Evolutionary conservation across 2,329 filamentous ascomycete genomes (phyloP).

Genomic region (Pseudogymnoascus sp.): DNA sequence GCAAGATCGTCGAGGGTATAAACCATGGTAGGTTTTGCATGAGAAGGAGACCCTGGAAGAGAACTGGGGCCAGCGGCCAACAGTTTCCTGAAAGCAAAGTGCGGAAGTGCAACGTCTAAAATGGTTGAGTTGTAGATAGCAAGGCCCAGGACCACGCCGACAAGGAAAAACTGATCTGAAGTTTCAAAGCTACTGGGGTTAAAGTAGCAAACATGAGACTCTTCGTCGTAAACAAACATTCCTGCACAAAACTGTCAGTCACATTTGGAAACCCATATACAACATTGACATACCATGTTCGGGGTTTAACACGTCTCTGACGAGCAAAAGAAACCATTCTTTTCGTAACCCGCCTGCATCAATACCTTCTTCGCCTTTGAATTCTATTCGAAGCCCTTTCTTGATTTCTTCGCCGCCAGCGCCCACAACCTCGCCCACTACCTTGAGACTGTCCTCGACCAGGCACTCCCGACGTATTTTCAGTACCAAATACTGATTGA

Average conservation of each 20-base stretch:
- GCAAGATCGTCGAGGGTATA: conserved; percentile 77
- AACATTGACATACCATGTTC: conserved; percentile 60
- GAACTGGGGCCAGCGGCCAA: conserved; percentile 66
- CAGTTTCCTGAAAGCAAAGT: conserved; percentile 83
- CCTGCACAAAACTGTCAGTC: conserved; percentile 40
- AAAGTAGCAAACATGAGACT: conserved; percentile 87
- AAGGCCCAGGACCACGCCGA: conserved; percentile 78
- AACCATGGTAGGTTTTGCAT: conserved; percentile 55
- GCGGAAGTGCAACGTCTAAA: conserved; percentile 77
- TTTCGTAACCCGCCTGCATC: conserved; percentile 85
- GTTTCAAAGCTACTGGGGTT: conserved; percentile 85
- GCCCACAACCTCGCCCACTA: conserved; percentile 78
- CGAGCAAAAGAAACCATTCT: conserved; percentile 87
- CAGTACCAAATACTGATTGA: conserved; percentile 71
- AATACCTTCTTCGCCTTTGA: conserved; percentile 81
- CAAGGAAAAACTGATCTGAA: conserved; percentile 83
- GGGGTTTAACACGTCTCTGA: conserved; percentile 84
- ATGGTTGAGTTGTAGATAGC: conserved; percentile 96
- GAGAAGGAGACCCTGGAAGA: conserved; percentile 45
- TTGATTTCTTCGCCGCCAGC: conserved; percentile 79
- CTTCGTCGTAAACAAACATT: conserved; percentile 88
- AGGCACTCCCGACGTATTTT: conserved; percentile 76
- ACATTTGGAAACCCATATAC: background rate
- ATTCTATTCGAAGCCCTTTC: conserved; percentile 79
- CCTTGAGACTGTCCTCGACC: conserved; percentile 78